phyloP scores from a whole-genome alignment of 2,329 filamentous ascomycete genomes.

The Xylariaceae sp. region DNA sequence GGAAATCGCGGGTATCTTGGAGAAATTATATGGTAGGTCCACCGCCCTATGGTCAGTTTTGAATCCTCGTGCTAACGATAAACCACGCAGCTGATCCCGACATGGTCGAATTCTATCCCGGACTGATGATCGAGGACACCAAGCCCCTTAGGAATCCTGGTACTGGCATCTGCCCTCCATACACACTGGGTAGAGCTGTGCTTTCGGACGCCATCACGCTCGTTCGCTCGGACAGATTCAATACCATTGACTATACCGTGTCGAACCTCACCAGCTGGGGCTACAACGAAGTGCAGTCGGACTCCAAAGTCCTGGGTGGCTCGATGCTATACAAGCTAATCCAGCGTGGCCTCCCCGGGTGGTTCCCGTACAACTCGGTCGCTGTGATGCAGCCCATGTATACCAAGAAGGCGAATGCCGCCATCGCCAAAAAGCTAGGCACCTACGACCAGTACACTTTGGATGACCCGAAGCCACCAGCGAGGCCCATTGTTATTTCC shows the following conservation, averaged over 20 bases:
- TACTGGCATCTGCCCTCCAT: constrained; percentile 47
- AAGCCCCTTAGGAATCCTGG: constrained; percentile 48
- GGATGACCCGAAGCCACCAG: constrained; percentile 34
- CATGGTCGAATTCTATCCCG: constrained; percentile 64
- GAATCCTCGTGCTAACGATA: neutral
- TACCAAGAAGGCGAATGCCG: constrained; percentile 37
- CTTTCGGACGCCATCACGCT: constrained; percentile 55
- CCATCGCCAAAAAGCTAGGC: constrained; percentile 36
- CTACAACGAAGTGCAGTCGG: constrained; percentile 36
- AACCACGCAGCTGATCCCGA: constrained; percentile 44
- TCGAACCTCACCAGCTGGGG: constrained; percentile 40
- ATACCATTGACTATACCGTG: constrained; percentile 45
- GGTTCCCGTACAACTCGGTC: constrained; percentile 40
- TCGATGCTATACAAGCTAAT: constrained; percentile 44
- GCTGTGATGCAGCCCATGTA: constrained; percentile 43
- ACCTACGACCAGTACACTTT: constrained; percentile 33
- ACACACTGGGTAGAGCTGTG: constrained; percentile 50
- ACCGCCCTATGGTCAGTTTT: neutral
- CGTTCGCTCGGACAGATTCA: constrained; percentile 55
- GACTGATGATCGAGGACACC: constrained; percentile 55
- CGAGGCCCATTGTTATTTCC: constrained; percentile 28
- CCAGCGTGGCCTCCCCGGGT: constrained; percentile 40
- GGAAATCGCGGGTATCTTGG: constrained; percentile 50
- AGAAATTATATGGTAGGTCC: constrained; percentile 45
- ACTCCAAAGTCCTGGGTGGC: constrained; percentile 36